phyloP scores from a whole-genome alignment of 2,329 filamentous ascomycete species.

The Neurospora sp. region DNA sequence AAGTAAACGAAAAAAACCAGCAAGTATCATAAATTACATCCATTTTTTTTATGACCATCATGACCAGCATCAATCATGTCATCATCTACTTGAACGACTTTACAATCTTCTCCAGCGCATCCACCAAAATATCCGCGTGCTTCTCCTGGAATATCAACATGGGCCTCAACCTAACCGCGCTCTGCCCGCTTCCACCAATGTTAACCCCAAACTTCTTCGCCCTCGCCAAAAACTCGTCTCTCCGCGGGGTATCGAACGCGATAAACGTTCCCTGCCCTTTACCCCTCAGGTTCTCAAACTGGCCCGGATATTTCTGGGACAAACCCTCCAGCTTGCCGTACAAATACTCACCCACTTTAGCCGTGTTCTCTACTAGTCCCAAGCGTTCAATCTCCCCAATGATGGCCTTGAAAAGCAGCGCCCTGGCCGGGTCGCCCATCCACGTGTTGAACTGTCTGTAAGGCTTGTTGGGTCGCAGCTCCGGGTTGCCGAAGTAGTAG shows the following conservation, averaged over 20 bases:
- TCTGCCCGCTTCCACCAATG: conserved; percentile 71
- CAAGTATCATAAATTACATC: not conserved
- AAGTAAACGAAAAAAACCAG: not conserved
- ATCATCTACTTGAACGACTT: conserved; percentile 1
- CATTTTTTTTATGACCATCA: not conserved
- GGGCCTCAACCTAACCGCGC: conserved; percentile 68
- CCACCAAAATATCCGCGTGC: conserved; percentile 78
- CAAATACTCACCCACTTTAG: conserved; percentile 68
- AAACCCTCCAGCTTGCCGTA: conserved; percentile 60
- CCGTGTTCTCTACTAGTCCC: conserved; percentile 71
- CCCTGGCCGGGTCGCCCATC: conserved; percentile 87
- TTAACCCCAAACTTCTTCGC: conserved; percentile 77
- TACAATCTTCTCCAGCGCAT: conserved; percentile 65
- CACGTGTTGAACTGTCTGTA: conserved; percentile 97
- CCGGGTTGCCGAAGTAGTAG: conserved; percentile 79
- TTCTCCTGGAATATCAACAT: conserved; percentile 91
- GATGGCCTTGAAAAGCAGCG: conserved; percentile 78
- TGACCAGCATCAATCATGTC: not conserved
- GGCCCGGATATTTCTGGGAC: conserved; percentile 58
- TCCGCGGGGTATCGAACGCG: conserved; percentile 73
- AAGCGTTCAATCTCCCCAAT: conserved; percentile 68
- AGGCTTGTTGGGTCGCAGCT: conserved; percentile 78
- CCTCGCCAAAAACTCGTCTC: conserved; percentile 69
- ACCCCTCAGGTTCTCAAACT: conserved; percentile 76
- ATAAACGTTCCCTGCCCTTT: conserved; percentile 88